Conservation (phyloP, 1,284 basidiomycete genomes). For the Rhodofomes roseus region DNA sequence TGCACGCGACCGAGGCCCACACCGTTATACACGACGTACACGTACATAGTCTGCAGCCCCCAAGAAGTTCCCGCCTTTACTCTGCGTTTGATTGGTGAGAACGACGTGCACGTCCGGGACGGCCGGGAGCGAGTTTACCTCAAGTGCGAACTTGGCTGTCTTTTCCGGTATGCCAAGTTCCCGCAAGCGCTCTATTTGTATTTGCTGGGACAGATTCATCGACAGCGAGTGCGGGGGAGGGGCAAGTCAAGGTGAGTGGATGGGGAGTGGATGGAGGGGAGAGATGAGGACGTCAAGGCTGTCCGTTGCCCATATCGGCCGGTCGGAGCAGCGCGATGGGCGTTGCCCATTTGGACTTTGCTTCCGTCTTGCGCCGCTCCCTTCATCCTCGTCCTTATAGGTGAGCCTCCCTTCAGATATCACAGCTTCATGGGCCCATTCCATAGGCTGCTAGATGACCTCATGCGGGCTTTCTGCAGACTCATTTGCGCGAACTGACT, state of each 20-base stretch:
- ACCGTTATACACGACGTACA: conserved; percentile 1
- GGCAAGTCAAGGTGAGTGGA: neutral
- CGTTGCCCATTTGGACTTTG: neutral
- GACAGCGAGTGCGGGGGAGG: conserved; percentile 31
- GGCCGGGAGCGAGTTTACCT: conserved; percentile 9
- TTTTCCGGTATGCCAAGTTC: conserved; percentile 60
- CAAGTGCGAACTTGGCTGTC: conserved; percentile 10
- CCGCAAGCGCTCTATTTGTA: conserved; percentile 76
- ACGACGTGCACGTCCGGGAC: neutral
- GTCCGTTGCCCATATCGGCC: neutral
- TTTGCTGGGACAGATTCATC: conserved; percentile 60
- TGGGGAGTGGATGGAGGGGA: too few species aligned
- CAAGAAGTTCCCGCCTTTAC: conserved; percentile 9
- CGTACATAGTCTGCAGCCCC: conserved; percentile 14
- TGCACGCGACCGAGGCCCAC: neutral
- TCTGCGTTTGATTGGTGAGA: conserved; percentile 8
- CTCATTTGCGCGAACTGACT: too few species aligned
- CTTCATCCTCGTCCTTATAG: neutral
- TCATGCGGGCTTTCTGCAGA: too few species aligned
- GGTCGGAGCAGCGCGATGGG: neutral
- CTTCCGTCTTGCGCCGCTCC: neutral
- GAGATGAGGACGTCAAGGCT: neutral
- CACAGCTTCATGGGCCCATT: neutral
- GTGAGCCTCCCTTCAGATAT: neutral
- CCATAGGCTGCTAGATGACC: neutral